Conservation (phyloP, 306 rosid species). For the Neltuma alba region DNA sequence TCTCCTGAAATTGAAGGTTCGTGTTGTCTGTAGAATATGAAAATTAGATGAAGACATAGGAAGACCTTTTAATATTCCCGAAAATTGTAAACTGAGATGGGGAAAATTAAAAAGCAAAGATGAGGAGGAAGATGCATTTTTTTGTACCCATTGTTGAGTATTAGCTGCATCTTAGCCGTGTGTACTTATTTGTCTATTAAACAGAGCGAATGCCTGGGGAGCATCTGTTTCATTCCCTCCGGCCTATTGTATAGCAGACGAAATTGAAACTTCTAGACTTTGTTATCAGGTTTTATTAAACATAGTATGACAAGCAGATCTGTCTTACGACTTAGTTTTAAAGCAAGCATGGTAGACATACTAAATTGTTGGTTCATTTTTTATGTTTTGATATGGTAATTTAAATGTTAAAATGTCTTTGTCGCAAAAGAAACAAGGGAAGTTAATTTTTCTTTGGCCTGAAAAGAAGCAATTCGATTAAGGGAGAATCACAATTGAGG, state of each 20-base stretch:
- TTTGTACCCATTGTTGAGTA: conserved; percentile 28
- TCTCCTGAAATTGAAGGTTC: conserved; percentile 13
- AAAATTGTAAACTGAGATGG: conserved; percentile 28
- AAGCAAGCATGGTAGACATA: background rate
- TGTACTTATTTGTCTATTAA: conserved; percentile 13
- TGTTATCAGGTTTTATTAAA: background rate
- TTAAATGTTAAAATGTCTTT: background rate
- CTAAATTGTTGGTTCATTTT: background rate
- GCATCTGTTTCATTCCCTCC: conserved; percentile 29
- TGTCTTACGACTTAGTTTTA: background rate
- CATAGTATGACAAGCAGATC: background rate
- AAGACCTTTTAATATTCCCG: conserved; percentile 22
- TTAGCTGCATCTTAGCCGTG: conserved; percentile 34
- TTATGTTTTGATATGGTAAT: background rate
- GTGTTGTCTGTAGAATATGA: conserved; percentile 42
- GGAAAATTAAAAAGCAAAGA: background rate
- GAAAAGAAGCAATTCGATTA: background rate
- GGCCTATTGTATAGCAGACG: conserved; percentile 28
- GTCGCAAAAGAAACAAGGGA: background rate
- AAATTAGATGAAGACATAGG: conserved; percentile 37
- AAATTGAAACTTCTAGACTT: background rate
- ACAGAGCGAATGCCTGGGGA: conserved; percentile 25
- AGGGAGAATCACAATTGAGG: background rate
- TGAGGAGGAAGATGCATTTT: conserved; percentile 15
- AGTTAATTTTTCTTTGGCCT: no score